phyloP scores from a whole-genome alignment of 2,329 filamentous ascomycete genomes.

The Pestalotiopsis sp. region DNA sequence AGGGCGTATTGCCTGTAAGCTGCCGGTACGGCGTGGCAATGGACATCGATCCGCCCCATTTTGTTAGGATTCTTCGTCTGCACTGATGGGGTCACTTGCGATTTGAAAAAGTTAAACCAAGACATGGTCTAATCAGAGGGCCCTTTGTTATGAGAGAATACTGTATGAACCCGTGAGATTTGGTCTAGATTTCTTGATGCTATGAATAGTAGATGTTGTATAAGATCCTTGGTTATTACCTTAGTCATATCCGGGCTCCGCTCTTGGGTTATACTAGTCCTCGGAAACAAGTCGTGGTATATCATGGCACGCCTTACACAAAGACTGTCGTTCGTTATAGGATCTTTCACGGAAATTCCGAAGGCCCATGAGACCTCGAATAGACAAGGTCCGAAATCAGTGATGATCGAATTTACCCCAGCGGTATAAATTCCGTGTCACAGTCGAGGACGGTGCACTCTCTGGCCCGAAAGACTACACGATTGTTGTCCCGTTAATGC shows the following conservation, averaged over 20 bases:
- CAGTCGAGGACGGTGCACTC: too few species aligned
- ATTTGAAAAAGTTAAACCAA: too few species aligned
- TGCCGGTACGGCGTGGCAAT: conserved; percentile 48
- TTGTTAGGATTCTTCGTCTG: background rate
- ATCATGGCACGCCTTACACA: background rate
- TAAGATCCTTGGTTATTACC: background rate
- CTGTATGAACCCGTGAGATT: too few species aligned
- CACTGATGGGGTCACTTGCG: too few species aligned
- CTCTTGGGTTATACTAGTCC: background rate
- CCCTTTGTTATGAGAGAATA: too few species aligned
- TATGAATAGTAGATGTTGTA: background rate
- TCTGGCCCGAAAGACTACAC: background rate
- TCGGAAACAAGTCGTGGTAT: background rate
- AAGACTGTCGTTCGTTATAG: too few species aligned
- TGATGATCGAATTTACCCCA: too few species aligned
- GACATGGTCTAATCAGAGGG: too few species aligned
- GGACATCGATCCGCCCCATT: conserved; percentile 43
- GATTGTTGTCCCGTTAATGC: background rate
- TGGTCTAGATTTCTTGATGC: background rate
- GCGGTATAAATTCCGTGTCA: too few species aligned
- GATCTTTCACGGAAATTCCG: too few species aligned
- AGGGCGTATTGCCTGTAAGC: conserved; percentile 42
- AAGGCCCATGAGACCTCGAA: too few species aligned
- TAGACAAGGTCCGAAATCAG: too few species aligned
- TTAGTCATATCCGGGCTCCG: background rate